Evolutionary conservation across 164 flowering plant genomes (phyloP).

Genomic region (Kingdonia uniflora): DNA sequence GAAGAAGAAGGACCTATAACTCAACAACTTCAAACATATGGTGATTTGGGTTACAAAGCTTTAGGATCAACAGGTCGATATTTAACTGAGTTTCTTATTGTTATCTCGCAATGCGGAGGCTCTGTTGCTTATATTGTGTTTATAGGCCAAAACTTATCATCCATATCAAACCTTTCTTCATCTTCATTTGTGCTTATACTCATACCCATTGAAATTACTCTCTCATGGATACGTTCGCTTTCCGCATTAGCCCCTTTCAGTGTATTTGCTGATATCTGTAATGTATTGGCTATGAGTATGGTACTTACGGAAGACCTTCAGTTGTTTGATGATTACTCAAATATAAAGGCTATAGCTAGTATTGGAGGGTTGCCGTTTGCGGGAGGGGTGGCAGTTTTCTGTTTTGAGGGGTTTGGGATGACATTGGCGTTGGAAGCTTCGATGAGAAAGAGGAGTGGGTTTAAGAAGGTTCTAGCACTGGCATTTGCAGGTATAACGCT

Average conservation of each 20-base stretch:
- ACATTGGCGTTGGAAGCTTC: slow-evolving; percentile 21
- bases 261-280: slow-evolving; percentile 20
- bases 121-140: slow-evolving; percentile 19
- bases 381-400: slow-evolving; percentile 23
- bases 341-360: slow-evolving; percentile 7
- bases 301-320: slow-evolving; percentile 17
- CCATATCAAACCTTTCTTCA: slow-evolving; percentile 7
- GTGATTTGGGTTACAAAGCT: slow-evolving; percentile 17
- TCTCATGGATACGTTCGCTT: slow-evolving; percentile 21
- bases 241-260: slow-evolving; percentile 20
- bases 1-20: too few relatives aligned
- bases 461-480: slow-evolving; percentile 10
- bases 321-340: slow-evolving; percentile 9
- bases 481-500: slow-evolving; percentile 14
- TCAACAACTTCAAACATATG: slow-evolving; percentile 10
- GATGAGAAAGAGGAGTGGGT: slow-evolving; percentile 15
- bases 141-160: slow-evolving; percentile 22
- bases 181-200: slow-evolving; percentile 16
- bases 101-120: slow-evolving; percentile 22
- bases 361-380: slow-evolving; percentile 14
- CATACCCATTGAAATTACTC: slow-evolving; percentile 16
- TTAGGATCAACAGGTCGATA: slow-evolving; percentile 17
- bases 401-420: slow-evolving; percentile 24
- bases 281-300: slow-evolving; percentile 20
- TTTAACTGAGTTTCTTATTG: slow-evolving; percentile 13